phyloP scores from a whole-genome alignment of 805 yeast species.

The Zygotorulaspora florentina region DNA sequence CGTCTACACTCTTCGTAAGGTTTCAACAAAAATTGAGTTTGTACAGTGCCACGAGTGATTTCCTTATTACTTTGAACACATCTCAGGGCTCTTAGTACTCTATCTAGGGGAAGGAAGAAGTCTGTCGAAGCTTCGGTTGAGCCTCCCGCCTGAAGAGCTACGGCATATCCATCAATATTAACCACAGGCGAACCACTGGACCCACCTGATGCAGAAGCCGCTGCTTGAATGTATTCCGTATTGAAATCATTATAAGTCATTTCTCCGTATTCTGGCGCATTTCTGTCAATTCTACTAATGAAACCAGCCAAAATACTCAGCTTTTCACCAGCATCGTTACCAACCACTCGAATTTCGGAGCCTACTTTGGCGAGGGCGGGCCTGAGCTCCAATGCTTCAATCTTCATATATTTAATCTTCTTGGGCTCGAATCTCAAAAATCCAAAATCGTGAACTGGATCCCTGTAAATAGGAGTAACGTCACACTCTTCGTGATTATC shows the following conservation, averaged over 20 bases:
- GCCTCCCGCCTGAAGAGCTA: slow-evolving; percentile 94
- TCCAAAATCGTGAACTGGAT: slow-evolving; percentile 95
- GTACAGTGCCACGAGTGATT: slow-evolving; percentile 86
- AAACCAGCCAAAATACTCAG: slow-evolving; percentile 84
- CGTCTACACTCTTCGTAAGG: slow-evolving; percentile 91
- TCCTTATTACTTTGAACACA: slow-evolving; percentile 59
- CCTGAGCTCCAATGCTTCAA: slow-evolving; percentile 59
- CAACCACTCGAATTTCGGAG: slow-evolving; percentile 87
- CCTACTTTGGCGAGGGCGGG: slow-evolving; percentile 91
- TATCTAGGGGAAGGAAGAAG: slow-evolving; percentile 79
- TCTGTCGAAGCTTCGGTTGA: slow-evolving; percentile 88
- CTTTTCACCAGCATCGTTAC: slow-evolving; percentile 96
- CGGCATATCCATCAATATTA: slow-evolving; percentile 77
- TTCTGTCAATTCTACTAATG: slow-evolving; percentile 73
- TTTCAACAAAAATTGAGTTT: slow-evolving; percentile 79
- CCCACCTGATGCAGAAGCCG: slow-evolving; percentile 94
- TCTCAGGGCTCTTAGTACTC: slow-evolving; percentile 75
- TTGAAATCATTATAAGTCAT: slow-evolving; percentile 88
- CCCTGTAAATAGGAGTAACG: slow-evolving; percentile 81
- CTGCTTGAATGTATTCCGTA: slow-evolving; percentile 92
- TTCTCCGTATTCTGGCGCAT: slow-evolving; percentile 90
- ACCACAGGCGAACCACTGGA: slow-evolving; percentile 97
- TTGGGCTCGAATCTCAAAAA: slow-evolving; percentile 73
- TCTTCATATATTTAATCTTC: slow-evolving; percentile 66
- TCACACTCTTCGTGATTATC: slow-evolving; percentile 93